Evolutionary conservation across 2,329 filamentous ascomycete genomes (phyloP), one percentile per base, ranked within the genome.

Genomic region (Zymoseptoria ardabiliae): DNA sequence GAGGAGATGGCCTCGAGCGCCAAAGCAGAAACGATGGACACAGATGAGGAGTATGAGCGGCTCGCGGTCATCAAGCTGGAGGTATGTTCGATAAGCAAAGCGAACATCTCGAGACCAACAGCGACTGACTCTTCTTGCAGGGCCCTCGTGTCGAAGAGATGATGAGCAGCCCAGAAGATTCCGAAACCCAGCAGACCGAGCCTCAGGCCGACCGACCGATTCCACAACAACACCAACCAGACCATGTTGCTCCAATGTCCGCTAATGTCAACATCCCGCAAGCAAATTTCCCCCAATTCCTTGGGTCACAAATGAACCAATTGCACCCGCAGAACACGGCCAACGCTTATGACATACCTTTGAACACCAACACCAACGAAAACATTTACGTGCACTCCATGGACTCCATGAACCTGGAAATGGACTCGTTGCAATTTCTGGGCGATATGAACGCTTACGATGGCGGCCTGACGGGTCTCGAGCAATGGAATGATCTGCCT

Each of bases 381-480:
- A 22, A 58, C 35, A 45, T 45, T 45, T n/a, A 45, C 13, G 11
- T 6, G 50, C 11, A 51, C 8, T 3, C 53, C 2, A 49, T 25
- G 9, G 63, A 62, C 19, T 28, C 54, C 17, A 68, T 68, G 65
- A 57, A 63, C n/a, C 50, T 68, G 8, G 66, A 68, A 41, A 51
- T 52, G 6, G 60, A 66, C 19, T 62, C 65, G 4, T 55, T 68
- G 19, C 30, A 62, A 11, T 64, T 66, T 22, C 56, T 69, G 8
- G 61, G 60, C 19, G 58, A 67, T n/a, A 60, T 66, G 56, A 58
- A 54, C 53, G 58, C 56, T 19, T 58, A 63, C 11, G 65, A 65
- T 53, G 66, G 62, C 22, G 68, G 62, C 4, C 56, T 70, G 19
- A 65, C 64, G 3, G 67, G 68, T 4, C 48, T 70, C 7, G 67